Conservation (phyloP, 345 rosid genomes). For the Hypericum androsaemum region DNA sequence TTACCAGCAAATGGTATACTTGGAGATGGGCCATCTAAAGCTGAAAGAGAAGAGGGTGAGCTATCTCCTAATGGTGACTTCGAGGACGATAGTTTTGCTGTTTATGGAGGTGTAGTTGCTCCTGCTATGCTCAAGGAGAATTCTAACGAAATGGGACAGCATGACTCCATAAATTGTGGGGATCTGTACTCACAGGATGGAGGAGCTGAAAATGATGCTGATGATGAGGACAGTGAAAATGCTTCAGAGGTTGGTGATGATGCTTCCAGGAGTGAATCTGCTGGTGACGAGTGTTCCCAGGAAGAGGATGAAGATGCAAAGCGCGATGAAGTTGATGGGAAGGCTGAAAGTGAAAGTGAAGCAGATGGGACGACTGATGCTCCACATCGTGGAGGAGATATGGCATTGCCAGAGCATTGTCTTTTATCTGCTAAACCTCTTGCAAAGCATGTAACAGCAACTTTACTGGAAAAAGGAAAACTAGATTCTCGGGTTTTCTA, state of each 20-base stretch:
- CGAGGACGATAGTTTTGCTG: conserved; percentile 64
- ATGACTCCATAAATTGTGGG: conserved; percentile 34
- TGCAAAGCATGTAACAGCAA: conserved; percentile 50
- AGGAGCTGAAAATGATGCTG: conserved; percentile 58
- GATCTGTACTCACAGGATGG: conserved; percentile 30
- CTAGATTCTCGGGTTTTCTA: conserved; percentile 56
- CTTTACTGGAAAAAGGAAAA: conserved; percentile 34
- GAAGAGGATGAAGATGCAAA: conserved; percentile 86
- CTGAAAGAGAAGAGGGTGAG: conserved; percentile 96
- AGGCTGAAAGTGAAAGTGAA: conserved; percentile 94
- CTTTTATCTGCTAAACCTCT: conserved; percentile 71
- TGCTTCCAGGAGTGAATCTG: conserved; percentile 75
- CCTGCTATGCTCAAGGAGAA: conserved; percentile 36
- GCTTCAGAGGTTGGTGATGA: conserved; percentile 79
- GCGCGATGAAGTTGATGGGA: conserved; percentile 65
- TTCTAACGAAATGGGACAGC: conserved; percentile 22
- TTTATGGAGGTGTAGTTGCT: conserved; percentile 32
- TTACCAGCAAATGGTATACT: conserved; percentile 13
- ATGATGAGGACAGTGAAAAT: conserved; percentile 82
- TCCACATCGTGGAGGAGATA: conserved; percentile 45
- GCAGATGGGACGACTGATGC: conserved; percentile 61
- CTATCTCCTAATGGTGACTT: conserved; percentile 77
- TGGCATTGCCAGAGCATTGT: conserved; percentile 55
- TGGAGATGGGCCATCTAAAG: conserved; percentile 41
- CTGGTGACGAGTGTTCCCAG: conserved; percentile 77